A percentile compares a stretch with the other conserved stretches of the same genome.
Evolutionary conservation across 225 moss, liverwort and hornwort genomes (phyloP).

Genomic region (Sphagnum contortum): DNA sequence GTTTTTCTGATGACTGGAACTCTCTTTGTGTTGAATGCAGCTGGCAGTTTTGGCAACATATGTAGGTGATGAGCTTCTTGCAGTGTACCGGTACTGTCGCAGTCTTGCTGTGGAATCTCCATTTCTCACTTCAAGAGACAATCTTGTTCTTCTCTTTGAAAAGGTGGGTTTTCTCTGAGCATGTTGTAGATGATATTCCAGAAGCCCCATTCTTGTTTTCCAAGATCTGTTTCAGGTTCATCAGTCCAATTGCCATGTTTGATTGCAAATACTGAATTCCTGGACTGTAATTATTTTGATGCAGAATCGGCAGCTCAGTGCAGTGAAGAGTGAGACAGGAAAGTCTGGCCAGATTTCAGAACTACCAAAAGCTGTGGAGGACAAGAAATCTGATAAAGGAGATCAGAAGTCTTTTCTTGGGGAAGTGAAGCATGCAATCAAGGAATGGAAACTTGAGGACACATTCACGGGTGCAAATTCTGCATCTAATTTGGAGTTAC

Average conservation of each 20-base stretch:
- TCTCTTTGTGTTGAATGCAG: slow-evolving; percentile 31
- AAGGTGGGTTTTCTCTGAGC: slow-evolving; percentile 37
- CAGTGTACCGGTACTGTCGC: slow-evolving; percentile 95
- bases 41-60: slow-evolving; percentile 97
- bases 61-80: slow-evolving; percentile 84
- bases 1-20: too few relatives aligned
- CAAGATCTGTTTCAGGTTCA: too few relatives aligned
- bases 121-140: slow-evolving; percentile 92
- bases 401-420: slow-evolving; percentile 64
- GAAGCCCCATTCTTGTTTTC: too few relatives aligned
- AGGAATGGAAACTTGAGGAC: slow-evolving; percentile 55
- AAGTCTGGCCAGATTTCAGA: slow-evolving; percentile 22
- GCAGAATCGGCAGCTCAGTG: slow-evolving; percentile 82
- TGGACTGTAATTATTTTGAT: too few relatives aligned
- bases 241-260: too few relatives aligned
- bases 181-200: too few relatives aligned
- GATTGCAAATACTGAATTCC: too few relatives aligned
- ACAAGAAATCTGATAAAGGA: slow-evolving; percentile 36
- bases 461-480: slow-evolving; percentile 26
- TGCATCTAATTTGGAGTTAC: slow-evolving; percentile 31
- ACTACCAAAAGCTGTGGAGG: slow-evolving; percentile 28
- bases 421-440: slow-evolving; percentile 69
- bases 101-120: slow-evolving; percentile 95
- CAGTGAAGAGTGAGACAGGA: slow-evolving; percentile 29
- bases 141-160: slow-evolving; percentile 91